Base-by-base conservation (phyloP, 148 eudicot species). In the Amaranthus cruentus region DNA sequence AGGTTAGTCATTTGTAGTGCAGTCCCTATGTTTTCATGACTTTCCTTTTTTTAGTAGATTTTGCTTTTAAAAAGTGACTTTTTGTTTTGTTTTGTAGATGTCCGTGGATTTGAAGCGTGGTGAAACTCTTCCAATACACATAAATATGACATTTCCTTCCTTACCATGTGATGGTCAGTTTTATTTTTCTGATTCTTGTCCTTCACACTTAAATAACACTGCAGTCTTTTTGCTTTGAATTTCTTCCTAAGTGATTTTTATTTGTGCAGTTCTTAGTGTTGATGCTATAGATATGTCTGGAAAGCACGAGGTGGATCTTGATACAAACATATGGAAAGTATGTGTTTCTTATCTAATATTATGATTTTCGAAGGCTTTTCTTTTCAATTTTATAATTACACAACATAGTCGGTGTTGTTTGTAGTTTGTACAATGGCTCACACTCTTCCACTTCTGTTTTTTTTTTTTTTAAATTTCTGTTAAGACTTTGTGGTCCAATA, bases 201-300 rank as follows among this genome's bases (percentile, higher is more conserved):
- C 42, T 47, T 51, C 71, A 47, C 56, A 50, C 55, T 47, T 76
- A 21, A 60, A 15, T 59, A n/a, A 13, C 21, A 21, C 43, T 59
- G 68, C 10, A 66, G 6, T 58, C 9, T 47, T 66, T 66, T 42
- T 54, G 5, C 56, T 18, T 56, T 15, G 8, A 49, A 21, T 28
- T 62, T 62, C 4, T 71, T 67, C 13, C 54, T 63, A 66, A 74
- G 67, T 53, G 47, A 66, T 53, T 47, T 62, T 43, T 50, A 9
- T 77, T 52, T 73, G 52, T 83, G 81, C 96, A 96, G 99, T 96
- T 70, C 72, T 96, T 28, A 96, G 99, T 63, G 92, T 96, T 71
- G 99, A 96, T 88, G 97, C 99, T 72, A 88, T 96, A 69, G 99
- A 96, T 77, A 88, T 96, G 97, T 96, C 99, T 10, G 99, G 99